Base-by-base conservation (phyloP, 306 rosid species). In the Chamaecrista fasciculata region DNA sequence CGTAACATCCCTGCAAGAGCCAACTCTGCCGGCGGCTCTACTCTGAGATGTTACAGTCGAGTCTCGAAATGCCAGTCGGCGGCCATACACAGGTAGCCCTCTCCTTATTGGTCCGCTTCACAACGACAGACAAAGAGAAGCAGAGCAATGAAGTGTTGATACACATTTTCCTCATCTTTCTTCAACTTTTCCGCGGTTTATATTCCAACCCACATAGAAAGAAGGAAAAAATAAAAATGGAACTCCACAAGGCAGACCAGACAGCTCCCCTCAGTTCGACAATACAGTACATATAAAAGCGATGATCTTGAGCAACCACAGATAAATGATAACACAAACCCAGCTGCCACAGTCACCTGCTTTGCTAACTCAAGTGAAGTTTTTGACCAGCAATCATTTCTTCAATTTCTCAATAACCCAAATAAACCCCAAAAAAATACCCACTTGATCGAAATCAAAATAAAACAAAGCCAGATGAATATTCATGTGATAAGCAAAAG, bases 391-490 rank as follows among this genome's bases (percentile, higher is more conserved):
- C n/a, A 10, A 16, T 24, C 43, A 39, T 56, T 34, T 46, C 51
- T 6, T 24, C 34, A n/a, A 43, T 29, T 39, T 75, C 55, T 29
- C 36, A 36, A 20, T 7, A 56, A 64, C 34, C 37, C 44, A 58
- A 16, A 58, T 57, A 73, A 82, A 34, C 59, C 72, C 66, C 39
- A 49, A 66, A 67, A 47, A 49, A 66, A 67, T 49, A 31, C 66
- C 69, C 70, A 80, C 20, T 53, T 70, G 62, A 81, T 69, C 75
- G 57, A 21, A 26, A 57, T 11, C 66, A 25, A 36, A 34, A 61
- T 31, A 24, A 37, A 67, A 34, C 56, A 66, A 71, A 48, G 58
- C 78, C 76, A 50, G 52, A 68, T 7, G 42, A 69, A 69, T 6
- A 31, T 39, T 53, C 9, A 23, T 24, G 40, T 8, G 28, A 34